Evolutionary conservation across 1,284 basidiomycete species (phyloP).

Genomic region (Caloboletus firmus): DNA sequence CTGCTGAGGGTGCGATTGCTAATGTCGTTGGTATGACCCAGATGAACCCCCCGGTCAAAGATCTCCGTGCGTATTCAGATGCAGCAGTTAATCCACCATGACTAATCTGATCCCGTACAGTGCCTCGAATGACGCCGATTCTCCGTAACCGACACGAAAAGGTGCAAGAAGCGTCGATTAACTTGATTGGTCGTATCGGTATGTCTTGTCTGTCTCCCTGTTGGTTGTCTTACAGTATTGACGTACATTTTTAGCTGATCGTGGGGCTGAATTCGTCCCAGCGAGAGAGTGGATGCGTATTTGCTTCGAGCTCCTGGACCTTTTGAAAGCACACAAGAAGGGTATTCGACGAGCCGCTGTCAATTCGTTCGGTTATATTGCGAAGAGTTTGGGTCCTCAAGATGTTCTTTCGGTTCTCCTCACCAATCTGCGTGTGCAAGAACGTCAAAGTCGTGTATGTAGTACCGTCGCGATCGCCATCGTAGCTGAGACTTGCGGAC

Average conservation of each 20-base stretch:
- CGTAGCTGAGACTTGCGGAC: slow-evolving; percentile 96
- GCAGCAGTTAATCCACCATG: slow-evolving; percentile 6
- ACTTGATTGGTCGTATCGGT: slow-evolving; percentile 98
- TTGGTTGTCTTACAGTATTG: slow-evolving; percentile 5
- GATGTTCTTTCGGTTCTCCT: slow-evolving; percentile 96
- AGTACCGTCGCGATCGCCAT: slow-evolving; percentile 98
- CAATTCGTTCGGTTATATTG: slow-evolving; percentile 99
- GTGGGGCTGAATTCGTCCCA: slow-evolving; percentile 97
- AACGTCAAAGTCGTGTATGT: slow-evolving; percentile 98
- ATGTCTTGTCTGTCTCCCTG: slow-evolving; percentile 26
- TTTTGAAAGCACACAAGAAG: slow-evolving; percentile 99
- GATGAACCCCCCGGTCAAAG: slow-evolving; percentile 99
- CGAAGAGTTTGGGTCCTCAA: slow-evolving; percentile 98
- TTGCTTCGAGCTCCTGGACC: slow-evolving; percentile 96
- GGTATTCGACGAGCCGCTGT: slow-evolving; percentile 98
- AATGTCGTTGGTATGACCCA: slow-evolving; percentile 99
- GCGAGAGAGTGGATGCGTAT: slow-evolving; percentile 99
- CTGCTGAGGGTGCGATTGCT: slow-evolving; percentile 96
- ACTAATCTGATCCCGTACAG: slow-evolving; percentile 40
- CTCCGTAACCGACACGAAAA: slow-evolving; percentile 98
- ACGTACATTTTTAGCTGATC: slow-evolving; percentile 70
- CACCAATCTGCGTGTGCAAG: slow-evolving; percentile 97
- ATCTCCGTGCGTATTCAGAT: slow-evolving; percentile 71
- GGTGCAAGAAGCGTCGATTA: slow-evolving; percentile 99
- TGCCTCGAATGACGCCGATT: slow-evolving; percentile 99